Percentiles rank a stretch among this genome's conserved stretches.
These are phyloP conservation scores for Bruguiera hainesii DNA, from an alignment of 441 rosid genomes.

Conservation along the genomic window DNA sequence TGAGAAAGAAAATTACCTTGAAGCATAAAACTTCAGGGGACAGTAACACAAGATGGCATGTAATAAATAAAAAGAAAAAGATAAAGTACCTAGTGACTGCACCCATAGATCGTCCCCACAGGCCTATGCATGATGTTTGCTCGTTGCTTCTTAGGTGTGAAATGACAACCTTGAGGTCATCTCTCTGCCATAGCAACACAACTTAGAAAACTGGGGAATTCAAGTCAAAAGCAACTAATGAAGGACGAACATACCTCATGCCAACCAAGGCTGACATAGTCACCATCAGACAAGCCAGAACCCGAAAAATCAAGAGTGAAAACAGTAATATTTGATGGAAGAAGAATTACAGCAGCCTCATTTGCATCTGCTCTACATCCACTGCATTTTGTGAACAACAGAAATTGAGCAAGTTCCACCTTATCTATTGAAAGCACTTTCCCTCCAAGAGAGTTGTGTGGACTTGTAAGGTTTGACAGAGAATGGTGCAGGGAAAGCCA, in stretches of 20 bases:
- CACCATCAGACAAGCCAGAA: slow-evolving; percentile 94
- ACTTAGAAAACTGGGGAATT: slow-evolving; percentile 12
- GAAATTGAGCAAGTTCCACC: slow-evolving; percentile 20
- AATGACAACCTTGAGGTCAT: slow-evolving; percentile 84
- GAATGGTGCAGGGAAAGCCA: neutral
- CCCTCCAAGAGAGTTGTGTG: neutral
- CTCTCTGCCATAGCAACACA: slow-evolving; percentile 49
- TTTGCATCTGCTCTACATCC: slow-evolving; percentile 98
- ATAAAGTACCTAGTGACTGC: slow-evolving; percentile 84
- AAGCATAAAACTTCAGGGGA: slow-evolving; percentile 8
- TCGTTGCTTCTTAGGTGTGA: slow-evolving; percentile 73
- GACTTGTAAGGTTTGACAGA: neutral
- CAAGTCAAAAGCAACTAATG: slow-evolving; percentile 1
- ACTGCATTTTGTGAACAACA: slow-evolving; percentile 43
- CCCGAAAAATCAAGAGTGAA: slow-evolving; percentile 97
- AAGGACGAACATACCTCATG: slow-evolving; percentile 65
- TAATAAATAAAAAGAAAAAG: slow-evolving; percentile 18
- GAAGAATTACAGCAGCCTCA: slow-evolving; percentile 96
- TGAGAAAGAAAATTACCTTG: slow-evolving; percentile 11
- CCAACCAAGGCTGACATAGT: slow-evolving; percentile 98
- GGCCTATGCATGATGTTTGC: slow-evolving; percentile 74
- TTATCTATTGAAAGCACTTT: neutral
- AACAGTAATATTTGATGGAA: slow-evolving; percentile 90
- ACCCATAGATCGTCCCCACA: slow-evolving; percentile 99
- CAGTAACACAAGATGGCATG: slow-evolving; percentile 3